These are phyloP conservation scores for Tricladium varicosporioides DNA, from an alignment of 2,329 filamentous ascomycete genomes.

Conservation along the genomic window DNA sequence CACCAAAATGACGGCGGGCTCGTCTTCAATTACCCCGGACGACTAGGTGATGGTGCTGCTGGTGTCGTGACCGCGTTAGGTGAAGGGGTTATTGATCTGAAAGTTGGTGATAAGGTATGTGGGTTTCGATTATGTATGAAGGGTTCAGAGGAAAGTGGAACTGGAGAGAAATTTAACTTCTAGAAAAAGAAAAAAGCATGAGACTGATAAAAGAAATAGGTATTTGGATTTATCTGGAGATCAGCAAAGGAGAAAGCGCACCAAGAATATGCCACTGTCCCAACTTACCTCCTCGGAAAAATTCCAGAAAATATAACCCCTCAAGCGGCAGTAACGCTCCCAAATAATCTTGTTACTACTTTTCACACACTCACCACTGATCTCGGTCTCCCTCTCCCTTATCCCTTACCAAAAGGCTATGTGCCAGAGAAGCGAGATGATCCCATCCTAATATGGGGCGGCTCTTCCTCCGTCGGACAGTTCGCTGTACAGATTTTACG, in stretches of 20 bases:
- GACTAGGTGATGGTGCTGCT: constrained; percentile 50
- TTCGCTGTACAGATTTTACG: constrained; percentile 42
- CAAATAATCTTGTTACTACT: constrained; percentile 58
- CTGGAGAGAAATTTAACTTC: not conserved
- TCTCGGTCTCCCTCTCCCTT: constrained; percentile 52
- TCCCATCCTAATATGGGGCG: constrained; percentile 38
- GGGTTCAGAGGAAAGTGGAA: not conserved
- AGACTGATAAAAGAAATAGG: constrained; percentile 7
- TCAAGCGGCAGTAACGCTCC: constrained; percentile 48
- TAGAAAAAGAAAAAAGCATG: not conserved
- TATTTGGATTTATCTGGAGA: constrained; percentile 53
- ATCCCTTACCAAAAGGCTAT: constrained; percentile 40
- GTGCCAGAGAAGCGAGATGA: constrained; percentile 28
- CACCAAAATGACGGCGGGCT: constrained; percentile 61
- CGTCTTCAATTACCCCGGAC: constrained; percentile 47
- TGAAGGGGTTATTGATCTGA: constrained; percentile 41
- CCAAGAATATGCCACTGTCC: constrained; percentile 54
- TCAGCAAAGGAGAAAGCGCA: constrained; percentile 48
- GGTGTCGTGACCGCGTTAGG: constrained; percentile 54
- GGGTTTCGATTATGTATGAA: not conserved
- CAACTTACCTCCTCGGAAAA: constrained; percentile 47
- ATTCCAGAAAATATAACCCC: constrained; percentile 42
- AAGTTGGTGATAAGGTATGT: constrained; percentile 50
- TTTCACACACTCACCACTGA: constrained; percentile 54
- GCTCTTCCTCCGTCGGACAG: constrained; percentile 33